Conservation (phyloP, 2,329 filamentous ascomycete genomes). For the Ceratocystiopsis brevicomis region DNA sequence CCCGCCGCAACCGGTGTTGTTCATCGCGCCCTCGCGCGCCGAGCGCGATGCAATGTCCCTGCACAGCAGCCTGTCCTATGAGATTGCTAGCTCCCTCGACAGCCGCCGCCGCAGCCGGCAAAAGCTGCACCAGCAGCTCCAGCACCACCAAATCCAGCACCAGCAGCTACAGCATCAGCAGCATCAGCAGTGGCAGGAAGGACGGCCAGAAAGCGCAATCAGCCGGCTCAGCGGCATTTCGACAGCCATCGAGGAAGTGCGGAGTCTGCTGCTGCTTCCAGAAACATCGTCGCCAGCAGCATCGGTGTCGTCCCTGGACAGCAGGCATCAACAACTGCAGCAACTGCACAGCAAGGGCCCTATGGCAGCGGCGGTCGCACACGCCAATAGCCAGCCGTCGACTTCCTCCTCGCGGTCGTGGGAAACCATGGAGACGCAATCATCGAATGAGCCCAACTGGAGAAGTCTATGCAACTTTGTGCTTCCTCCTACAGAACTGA, state of each 20-base stretch:
- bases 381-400: not conserved
- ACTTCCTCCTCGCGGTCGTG: conserved; percentile 7
- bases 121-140: no score
- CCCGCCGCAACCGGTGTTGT: conserved; percentile 4
- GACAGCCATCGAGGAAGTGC: conserved; percentile 9
- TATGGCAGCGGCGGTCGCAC: not conserved
- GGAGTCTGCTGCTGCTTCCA: conserved; percentile 6
- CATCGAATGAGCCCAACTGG: conserved; percentile 9
- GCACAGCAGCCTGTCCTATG: conserved; percentile 3
- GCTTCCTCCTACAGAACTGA: not conserved
- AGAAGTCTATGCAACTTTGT: conserved; percentile 6
- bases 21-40: not conserved
- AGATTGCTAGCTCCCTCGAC: conserved; percentile 8
- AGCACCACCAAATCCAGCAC: no score
- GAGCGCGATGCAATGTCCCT: not conserved
- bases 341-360: no score
- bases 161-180: no score
- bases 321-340: not conserved
- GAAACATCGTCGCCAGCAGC: not conserved
- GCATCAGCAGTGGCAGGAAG: not conserved
- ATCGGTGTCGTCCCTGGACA: not conserved
- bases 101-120: not conserved
- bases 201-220: not conserved
- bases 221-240: conserved; percentile 8
- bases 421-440: conserved; percentile 5